Conservation (phyloP, 164 flowering plant genomes). For the Euptelea pleiosperma region DNA sequence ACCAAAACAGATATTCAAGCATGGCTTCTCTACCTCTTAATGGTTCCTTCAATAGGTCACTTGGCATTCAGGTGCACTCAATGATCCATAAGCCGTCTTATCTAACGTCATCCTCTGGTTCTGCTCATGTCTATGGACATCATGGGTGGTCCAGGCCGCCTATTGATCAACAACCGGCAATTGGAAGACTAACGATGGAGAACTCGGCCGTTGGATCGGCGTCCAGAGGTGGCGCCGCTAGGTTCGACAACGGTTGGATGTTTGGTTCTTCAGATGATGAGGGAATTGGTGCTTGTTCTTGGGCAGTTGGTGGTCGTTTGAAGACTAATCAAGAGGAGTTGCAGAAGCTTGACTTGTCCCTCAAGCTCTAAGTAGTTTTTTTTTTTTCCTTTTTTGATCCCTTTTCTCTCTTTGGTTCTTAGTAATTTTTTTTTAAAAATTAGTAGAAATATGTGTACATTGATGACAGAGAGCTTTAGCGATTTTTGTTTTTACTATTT, state of each 20-base stretch:
- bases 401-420: not conserved
- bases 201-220: slow-evolving; percentile 20
- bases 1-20: slow-evolving; percentile 32
- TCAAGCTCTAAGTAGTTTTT: slow-evolving; percentile 37
- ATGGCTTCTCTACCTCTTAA: slow-evolving; percentile 61
- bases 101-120: slow-evolving; percentile 16
- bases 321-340: slow-evolving; percentile 33
- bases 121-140: slow-evolving; percentile 26
- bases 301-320: slow-evolving; percentile 16
- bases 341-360: slow-evolving; percentile 54
- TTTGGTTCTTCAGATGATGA: slow-evolving; percentile 14
- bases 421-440: not conserved
- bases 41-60: slow-evolving; percentile 45
- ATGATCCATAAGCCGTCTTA: slow-evolving; percentile 51
- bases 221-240: slow-evolving; percentile 21
- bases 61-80: slow-evolving; percentile 68
- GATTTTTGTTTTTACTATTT: not conserved
- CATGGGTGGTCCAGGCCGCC: slow-evolving; percentile 39
- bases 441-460: slow-evolving; percentile 9
- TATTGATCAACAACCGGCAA: slow-evolving; percentile 43
- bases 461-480: not conserved
- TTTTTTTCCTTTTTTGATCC: not conserved
- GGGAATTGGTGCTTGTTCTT: slow-evolving; percentile 10
- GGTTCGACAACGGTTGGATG: slow-evolving; percentile 19
- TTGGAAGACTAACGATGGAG: slow-evolving; percentile 32